Base-by-base conservation (phyloP, 495 filamentous ascomycete species). In the Penicillium parvum region DNA sequence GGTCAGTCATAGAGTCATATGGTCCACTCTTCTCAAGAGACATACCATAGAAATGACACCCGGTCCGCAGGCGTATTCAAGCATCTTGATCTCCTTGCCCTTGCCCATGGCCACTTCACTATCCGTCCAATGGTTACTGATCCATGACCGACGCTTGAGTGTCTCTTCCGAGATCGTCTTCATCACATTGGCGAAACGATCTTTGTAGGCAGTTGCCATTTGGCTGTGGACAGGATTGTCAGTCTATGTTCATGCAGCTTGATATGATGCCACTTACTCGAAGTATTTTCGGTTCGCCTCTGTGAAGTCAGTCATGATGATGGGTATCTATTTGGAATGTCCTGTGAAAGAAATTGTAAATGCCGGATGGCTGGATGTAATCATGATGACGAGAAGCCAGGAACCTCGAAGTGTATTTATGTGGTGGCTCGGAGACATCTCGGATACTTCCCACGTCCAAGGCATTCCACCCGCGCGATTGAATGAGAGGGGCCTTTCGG, bases 41-140 rank as follows among this genome's bases (percentile, higher is more conserved):
- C 71, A 52, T 53, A 78, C 77, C 47, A 71, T 63, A 5, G 78
- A 79, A 47, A 86, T 69, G 47, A 71, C 41, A 4, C 85, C 86
- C 12, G 84, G 79, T 3, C 86, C 86, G 45, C 83, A 88, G 32
- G 86, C 86, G 62, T 88, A 90, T 49, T 90, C 86, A 7, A 90
- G 65, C 36, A 88, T 53, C 22, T 73, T 70, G 30, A 85, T 65
- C 19, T 74, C 63, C 42, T 71, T 68, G 30, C 50, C 62, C n/a
- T 65, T 54, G 8, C 58, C 55, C n/a, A n/a, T n/a, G n/a, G n/a
- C n/a, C 12, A 45, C 55, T 23, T 53, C 63, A 8, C 63, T 67
- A 22, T 73, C 66, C 10, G 58, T 66, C 75, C 78, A 82, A 42
- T 73, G 69, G 14, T 79, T 72, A 15, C 77, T 81, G 40, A 86